Evolutionary conservation across 352 stramenopile genomes (phyloP).

Genomic region (Globisporangium recalcitrans): DNA sequence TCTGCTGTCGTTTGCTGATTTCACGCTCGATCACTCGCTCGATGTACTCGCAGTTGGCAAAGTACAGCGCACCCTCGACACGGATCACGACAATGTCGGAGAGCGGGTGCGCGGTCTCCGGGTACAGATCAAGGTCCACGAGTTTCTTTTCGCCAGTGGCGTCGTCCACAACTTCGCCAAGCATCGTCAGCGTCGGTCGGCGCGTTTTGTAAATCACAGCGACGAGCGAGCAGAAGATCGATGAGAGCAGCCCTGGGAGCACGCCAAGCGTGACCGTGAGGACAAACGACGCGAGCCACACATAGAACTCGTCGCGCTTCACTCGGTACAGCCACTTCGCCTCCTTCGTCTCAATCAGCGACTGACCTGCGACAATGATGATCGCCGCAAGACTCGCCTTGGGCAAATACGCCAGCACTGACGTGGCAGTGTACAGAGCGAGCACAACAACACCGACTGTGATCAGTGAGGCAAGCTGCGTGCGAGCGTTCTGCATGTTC

Average conservation of each 20-base stretch:
- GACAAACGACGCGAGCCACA: slow-evolving; percentile 53
- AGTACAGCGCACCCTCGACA: slow-evolving; percentile 53
- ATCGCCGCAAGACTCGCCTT: slow-evolving; percentile 82
- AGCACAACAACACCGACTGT: slow-evolving; percentile 80
- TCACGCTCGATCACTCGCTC: slow-evolving; percentile 46
- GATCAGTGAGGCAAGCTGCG: slow-evolving; percentile 78
- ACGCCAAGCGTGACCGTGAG: slow-evolving; percentile 46
- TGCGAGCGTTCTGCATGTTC: slow-evolving; percentile 85
- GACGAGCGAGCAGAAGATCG: slow-evolving; percentile 51
- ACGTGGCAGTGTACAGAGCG: slow-evolving; percentile 78
- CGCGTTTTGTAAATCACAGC: slow-evolving; percentile 59
- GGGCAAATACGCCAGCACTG: slow-evolving; percentile 77
- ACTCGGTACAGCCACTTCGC: slow-evolving; percentile 75
- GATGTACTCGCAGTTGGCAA: slow-evolving; percentile 61
- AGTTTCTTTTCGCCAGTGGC: slow-evolving; percentile 30
- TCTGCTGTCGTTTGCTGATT: slow-evolving; percentile 37
- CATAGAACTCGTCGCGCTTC: slow-evolving; percentile 58
- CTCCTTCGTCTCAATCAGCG: slow-evolving; percentile 82
- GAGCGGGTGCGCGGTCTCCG: slow-evolving; percentile 32
- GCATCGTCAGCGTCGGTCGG: slow-evolving; percentile 37
- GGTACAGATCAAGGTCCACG: slow-evolving; percentile 43
- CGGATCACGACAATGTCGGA: slow-evolving; percentile 44
- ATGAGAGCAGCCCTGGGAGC: slow-evolving; percentile 39
- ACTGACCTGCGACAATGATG: slow-evolving; percentile 87
- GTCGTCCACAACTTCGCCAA: slow-evolving; percentile 32